A percentile compares a stretch with the other conserved stretches of the same genome.
These are phyloP conservation scores for Nidula niveotomentosa DNA, from an alignment of 1,284 basidiomycete species.

Conservation along the genomic window DNA sequence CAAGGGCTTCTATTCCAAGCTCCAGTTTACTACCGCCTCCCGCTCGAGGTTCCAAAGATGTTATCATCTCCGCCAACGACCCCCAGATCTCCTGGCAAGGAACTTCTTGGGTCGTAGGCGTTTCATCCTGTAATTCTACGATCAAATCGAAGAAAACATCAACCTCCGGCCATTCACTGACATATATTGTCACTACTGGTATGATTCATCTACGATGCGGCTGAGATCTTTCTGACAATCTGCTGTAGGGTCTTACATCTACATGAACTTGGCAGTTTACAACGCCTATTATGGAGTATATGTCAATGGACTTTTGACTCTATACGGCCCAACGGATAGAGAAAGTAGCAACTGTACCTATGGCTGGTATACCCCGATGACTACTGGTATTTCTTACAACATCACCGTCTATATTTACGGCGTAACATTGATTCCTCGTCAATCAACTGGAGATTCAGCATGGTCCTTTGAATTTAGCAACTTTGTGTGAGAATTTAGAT, in stretches of 20 bases:
- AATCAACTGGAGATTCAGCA: neutral
- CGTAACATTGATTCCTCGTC: neutral
- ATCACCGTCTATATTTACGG: neutral
- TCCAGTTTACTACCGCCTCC: neutral
- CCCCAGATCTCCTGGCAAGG: neutral
- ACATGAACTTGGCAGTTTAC: conserved; percentile 3
- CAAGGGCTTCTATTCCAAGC: neutral
- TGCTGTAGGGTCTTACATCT: conserved; percentile 3
- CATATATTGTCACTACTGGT: conserved; percentile 6
- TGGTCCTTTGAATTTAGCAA: conserved; percentile 4
- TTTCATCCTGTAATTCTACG: conserved; percentile 1
- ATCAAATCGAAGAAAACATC: conserved; percentile 4
- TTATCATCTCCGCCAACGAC: neutral
- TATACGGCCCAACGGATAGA: neutral
- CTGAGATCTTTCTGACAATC: neutral
- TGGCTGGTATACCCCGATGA: neutral
- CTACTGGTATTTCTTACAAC: neutral
- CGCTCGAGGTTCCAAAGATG: neutral
- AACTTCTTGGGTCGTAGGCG: neutral
- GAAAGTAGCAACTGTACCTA: conserved; percentile 2
- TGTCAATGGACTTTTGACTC: neutral
- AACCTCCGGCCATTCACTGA: conserved; percentile 4
- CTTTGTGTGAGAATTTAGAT: conserved; percentile 1
- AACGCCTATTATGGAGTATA: conserved; percentile 6
- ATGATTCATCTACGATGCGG: neutral